Evolutionary conservation across 176 grass and related monocot species (phyloP).

Genomic region (Zizania latifolia): DNA sequence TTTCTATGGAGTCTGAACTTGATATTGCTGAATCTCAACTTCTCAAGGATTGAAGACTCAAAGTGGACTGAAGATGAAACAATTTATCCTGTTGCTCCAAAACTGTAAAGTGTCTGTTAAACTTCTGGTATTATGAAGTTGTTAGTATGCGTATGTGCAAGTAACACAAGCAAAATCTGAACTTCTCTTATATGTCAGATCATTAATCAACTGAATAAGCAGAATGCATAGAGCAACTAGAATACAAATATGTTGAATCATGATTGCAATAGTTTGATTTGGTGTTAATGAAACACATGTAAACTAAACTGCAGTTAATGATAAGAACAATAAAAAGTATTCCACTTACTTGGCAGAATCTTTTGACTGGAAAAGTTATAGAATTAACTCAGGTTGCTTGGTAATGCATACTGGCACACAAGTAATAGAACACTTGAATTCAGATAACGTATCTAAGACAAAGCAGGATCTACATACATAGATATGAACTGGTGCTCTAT

Average conservation of each 20-base stretch:
- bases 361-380: background rate
- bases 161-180: constrained; percentile 2
- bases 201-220: background rate
- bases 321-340: background rate
- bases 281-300: background rate
- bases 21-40: background rate
- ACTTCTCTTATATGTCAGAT: background rate
- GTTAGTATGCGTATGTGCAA: background rate
- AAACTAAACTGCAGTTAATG: background rate
- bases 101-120: background rate
- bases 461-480: constrained; percentile 48
- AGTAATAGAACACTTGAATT: background rate
- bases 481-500: constrained; percentile 53
- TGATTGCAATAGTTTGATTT: background rate
- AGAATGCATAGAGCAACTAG: background rate
- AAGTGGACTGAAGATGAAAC: background rate
- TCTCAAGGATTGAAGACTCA: background rate
- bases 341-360: background rate
- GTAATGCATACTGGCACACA: background rate
- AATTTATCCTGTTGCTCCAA: background rate
- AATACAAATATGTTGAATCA: background rate
- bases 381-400: constrained; percentile 1
- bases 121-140: background rate
- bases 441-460: background rate
- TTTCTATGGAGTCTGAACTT: background rate